A percentile compares a stretch with the other conserved stretches of the same genome.
Evolutionary conservation across 768 basidiomycete species (phyloP).

Genomic region (Artomyces pyxidatus): DNA sequence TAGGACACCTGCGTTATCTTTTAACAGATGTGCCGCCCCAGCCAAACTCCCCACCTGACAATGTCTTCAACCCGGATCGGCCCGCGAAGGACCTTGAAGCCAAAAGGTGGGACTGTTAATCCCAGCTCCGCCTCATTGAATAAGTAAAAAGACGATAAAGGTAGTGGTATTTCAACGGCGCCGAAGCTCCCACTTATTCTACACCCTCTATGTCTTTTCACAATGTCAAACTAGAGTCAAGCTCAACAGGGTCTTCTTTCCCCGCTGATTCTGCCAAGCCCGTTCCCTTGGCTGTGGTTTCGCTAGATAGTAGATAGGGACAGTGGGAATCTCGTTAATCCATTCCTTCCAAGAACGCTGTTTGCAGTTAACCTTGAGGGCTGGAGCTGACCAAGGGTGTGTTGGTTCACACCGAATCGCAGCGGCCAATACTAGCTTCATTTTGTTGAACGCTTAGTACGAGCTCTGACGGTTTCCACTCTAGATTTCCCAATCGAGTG

Average conservation of each 20-base stretch:
- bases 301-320: constrained; percentile 39
- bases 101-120: constrained; percentile 65
- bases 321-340: constrained; percentile 39
- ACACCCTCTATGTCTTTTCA: constrained; percentile 78
- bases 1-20: constrained; percentile 13
- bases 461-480: neutral
- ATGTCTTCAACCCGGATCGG: constrained; percentile 67
- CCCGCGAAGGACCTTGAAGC: constrained; percentile 60
- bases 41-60: constrained; percentile 79
- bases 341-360: constrained; percentile 19
- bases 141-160: constrained; percentile 76
- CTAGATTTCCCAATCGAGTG: neutral
- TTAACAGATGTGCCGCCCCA: constrained; percentile 63
- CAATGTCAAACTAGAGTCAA: constrained; percentile 84
- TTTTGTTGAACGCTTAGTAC: neutral
- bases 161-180: constrained; percentile 77
- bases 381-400: neutral
- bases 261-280: constrained; percentile 36
- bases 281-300: constrained; percentile 35
- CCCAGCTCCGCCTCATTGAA: constrained; percentile 67
- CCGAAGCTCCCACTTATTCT: constrained; percentile 77
- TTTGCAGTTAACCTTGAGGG: neutral
- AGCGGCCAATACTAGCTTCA: neutral
- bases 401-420: neutral
- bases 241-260: constrained; percentile 82